These are phyloP conservation scores for Cryptococcus jaspeensis DNA, from an alignment of 1,284 basidiomycete species.

Conservation along the genomic window DNA sequence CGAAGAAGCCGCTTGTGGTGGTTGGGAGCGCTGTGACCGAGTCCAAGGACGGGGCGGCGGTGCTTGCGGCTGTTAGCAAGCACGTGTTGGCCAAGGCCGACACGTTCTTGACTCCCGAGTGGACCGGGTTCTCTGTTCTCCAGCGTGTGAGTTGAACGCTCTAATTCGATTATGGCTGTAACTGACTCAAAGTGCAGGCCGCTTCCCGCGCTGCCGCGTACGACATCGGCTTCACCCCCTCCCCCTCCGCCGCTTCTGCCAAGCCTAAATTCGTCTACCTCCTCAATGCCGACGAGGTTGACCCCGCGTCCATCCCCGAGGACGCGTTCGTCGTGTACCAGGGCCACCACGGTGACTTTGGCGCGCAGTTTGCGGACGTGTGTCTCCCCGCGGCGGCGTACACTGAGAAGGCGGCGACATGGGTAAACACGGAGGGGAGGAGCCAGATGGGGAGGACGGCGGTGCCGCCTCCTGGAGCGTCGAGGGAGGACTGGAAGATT, in stretches of 20 bases:
- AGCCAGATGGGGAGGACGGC: slow-evolving; percentile 88
- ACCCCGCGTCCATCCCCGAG: slow-evolving; percentile 84
- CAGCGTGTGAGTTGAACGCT: slow-evolving; percentile 67
- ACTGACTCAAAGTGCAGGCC: slow-evolving; percentile 35
- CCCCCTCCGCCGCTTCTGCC: slow-evolving; percentile 68
- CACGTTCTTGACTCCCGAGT: slow-evolving; percentile 78
- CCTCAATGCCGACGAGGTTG: slow-evolving; percentile 91
- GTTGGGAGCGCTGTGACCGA: slow-evolving; percentile 85
- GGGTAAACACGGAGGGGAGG: slow-evolving; percentile 97
- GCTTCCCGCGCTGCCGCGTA: slow-evolving; percentile 95
- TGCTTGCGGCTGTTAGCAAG: slow-evolving; percentile 74
- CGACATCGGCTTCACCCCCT: slow-evolving; percentile 88
- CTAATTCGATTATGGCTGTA: neutral
- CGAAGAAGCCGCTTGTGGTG: slow-evolving; percentile 92
- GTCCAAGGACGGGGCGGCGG: slow-evolving; percentile 79
- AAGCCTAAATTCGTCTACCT: slow-evolving; percentile 96
- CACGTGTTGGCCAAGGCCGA: slow-evolving; percentile 76
- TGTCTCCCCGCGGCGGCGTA: slow-evolving; percentile 91
- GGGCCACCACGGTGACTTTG: slow-evolving; percentile 96
- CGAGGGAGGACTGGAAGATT: slow-evolving; percentile 99
- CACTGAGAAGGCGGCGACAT: slow-evolving; percentile 92
- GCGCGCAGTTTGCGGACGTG: slow-evolving; percentile 94
- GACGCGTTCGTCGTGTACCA: slow-evolving; percentile 99
- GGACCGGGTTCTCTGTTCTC: slow-evolving; percentile 93
- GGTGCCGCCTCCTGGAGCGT: slow-evolving; percentile 90